Base-by-base conservation (phyloP, 768 basidiomycete genomes). In the Rhodotorula babjevae region DNA sequence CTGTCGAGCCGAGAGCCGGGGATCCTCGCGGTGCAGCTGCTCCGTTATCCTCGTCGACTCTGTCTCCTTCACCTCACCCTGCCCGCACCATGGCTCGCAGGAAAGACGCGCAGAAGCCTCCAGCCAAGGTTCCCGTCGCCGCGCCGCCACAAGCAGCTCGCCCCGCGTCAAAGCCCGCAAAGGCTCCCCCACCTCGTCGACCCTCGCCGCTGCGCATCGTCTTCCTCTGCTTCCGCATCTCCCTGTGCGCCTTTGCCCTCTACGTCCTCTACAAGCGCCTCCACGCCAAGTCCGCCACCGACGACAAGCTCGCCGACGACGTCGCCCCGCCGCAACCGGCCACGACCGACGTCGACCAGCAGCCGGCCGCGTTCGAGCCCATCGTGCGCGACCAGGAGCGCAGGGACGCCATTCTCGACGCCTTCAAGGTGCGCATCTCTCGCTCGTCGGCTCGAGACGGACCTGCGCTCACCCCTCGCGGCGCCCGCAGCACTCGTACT, bases 401-500 rank as follows among this genome's bases (percentile, higher is more conserved):
- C 79, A 85, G 87, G 49, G 85, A 88, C 59, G 91, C 90, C 0
- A 83, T 95, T 18, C 86, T 89, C 23, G 84, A 85, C 12, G 91
- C 93, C 0, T 92, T 94, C 84, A 87, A 86, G 83, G 91, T 92
- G 74, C 75, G 42, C 44, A n/a, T 44, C 68, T 15, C 18, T 40
- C 56, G 44, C 31, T 33, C 23, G 36, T 36, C 27, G 27, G 56
- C 60, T 52, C 2, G 3, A 40, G 1, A 36, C 11, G 36, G 36
- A 21, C 6, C n/a, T 14, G 3, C 52, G 44, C 7, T 31, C 71
- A 58, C 62, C 67, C 76, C 67, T 47, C 40, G 15, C n/a, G 31
- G 14, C 21, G 5, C 18, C 25, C 74, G 52, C 77, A 93, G 92
- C 86, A 92, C 81, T 90, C 91, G 33, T 94, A 92, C 91, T 80